Evolutionary conservation across 345 rosid species (phyloP).

Genomic region (Dovyalis caffra): DNA sequence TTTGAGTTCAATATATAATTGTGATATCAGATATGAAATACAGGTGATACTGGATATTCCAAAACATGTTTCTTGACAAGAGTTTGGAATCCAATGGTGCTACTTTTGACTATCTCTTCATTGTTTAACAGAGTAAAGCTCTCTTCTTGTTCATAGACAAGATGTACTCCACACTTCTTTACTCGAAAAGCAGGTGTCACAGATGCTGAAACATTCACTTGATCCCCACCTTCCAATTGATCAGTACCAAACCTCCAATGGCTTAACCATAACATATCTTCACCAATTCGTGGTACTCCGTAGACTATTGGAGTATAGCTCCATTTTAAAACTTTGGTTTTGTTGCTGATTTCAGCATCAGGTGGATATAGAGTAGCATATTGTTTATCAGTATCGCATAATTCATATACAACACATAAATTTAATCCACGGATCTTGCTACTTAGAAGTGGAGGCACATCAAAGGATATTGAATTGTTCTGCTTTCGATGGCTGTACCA

Average conservation of each 20-base stretch:
- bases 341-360: neutral
- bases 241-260: conserved; percentile 16
- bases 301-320: neutral
- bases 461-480: neutral
- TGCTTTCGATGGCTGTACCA: neutral
- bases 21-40: too few relatives aligned
- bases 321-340: neutral
- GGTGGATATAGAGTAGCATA: accelerated
- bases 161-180: neutral
- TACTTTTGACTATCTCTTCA: neutral
- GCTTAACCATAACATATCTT: conserved; percentile 16
- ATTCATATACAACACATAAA: neutral
- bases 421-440: neutral
- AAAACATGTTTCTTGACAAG: neutral
- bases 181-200: neutral
- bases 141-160: conserved; percentile 1
- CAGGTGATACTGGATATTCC: neutral
- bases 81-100: neutral
- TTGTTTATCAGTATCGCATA: neutral
- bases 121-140: neutral
- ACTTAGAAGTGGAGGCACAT: neutral
- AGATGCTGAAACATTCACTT: neutral
- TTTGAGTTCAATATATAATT: too few relatives aligned
- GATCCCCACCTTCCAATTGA: conserved; percentile 14
- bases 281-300: neutral